A percentile compares a stretch with the other conserved stretches of the same genome.
Conservation (phyloP, 2,329 filamentous ascomycete genomes). For the Beauveria caledonica region DNA sequence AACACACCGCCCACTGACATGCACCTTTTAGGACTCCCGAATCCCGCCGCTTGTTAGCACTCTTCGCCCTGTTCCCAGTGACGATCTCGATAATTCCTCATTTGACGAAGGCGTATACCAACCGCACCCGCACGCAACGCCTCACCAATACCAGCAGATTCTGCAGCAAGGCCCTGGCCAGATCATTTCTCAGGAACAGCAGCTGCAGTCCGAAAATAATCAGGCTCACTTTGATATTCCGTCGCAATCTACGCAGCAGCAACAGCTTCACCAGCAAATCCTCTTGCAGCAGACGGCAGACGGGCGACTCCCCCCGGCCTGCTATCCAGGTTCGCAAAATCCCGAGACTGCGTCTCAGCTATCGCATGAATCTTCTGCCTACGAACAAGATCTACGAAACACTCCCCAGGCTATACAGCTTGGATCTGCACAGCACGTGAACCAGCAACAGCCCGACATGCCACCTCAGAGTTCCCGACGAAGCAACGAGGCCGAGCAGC, state of each 20-base stretch:
- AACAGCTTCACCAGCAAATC: conserved; percentile 21
- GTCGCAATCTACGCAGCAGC: conserved; percentile 19
- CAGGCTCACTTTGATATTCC: conserved; percentile 5
- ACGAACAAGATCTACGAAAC: conserved; percentile 33
- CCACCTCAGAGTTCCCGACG: conserved; percentile 37
- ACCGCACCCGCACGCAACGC: conserved; percentile 16
- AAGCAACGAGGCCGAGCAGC: conserved; percentile 41
- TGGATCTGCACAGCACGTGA: conserved; percentile 14
- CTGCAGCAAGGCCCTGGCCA: conserved; percentile 25
- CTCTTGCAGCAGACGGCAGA: conserved; percentile 8
- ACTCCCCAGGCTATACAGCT: conserved; percentile 3
- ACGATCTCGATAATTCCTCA: conserved; percentile 35
- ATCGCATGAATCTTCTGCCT: conserved; percentile 51
- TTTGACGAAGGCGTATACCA: conserved; percentile 39
- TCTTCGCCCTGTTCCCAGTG: conserved; percentile 37
- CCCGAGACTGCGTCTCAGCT: conserved; percentile 54
- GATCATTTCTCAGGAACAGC: conserved; percentile 24
- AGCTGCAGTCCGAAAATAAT: conserved; percentile 19
- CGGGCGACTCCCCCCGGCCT: neutral
- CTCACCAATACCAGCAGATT: conserved; percentile 28
- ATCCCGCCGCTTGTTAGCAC: conserved; percentile 26
- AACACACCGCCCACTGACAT: conserved; percentile 6
- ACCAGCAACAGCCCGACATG: conserved; percentile 38
- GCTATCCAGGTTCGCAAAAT: conserved; percentile 31
- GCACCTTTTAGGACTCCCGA: conserved; percentile 9